Conservation (phyloP, 768 basidiomycete genomes). For the Trametes punicea region DNA sequence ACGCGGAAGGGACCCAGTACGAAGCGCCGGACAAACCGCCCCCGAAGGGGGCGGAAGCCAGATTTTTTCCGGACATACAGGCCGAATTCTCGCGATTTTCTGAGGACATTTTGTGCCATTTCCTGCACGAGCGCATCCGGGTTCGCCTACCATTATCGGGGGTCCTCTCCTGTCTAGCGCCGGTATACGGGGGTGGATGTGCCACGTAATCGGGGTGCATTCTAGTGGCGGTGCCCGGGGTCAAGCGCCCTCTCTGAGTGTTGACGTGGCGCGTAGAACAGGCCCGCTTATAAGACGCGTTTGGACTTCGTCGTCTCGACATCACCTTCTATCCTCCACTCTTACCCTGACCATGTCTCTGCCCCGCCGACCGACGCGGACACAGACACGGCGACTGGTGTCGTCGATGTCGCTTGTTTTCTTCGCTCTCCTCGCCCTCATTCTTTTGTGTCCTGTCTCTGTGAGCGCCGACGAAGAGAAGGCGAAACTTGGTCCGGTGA, state of each 20-base stretch:
- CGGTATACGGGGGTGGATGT: not conserved
- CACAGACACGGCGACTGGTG: slow-evolving; percentile 49
- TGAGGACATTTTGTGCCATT: no score
- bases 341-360: slow-evolving; percentile 26
- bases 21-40: no score
- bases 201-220: slow-evolving; percentile 13
- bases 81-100: no score
- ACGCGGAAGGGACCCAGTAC: no score
- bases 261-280: slow-evolving; percentile 24
- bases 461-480: slow-evolving; percentile 59
- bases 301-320: not conserved
- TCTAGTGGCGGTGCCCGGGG: slow-evolving; percentile 12
- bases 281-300: slow-evolving; percentile 17
- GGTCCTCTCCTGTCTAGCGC: not conserved
- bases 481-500: slow-evolving; percentile 86
- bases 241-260: slow-evolving; percentile 8
- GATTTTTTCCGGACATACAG: no score
- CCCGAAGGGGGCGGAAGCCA: no score
- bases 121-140: no score
- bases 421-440: slow-evolving; percentile 56
- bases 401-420: slow-evolving; percentile 57
- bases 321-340: slow-evolving; percentile 13
- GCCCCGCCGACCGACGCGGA: slow-evolving; percentile 49
- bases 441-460: slow-evolving; percentile 65
- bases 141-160: no score